phyloP scores from a whole-genome alignment of 225 moss, liverwort and hornwort species.

The Ulota crispa region DNA sequence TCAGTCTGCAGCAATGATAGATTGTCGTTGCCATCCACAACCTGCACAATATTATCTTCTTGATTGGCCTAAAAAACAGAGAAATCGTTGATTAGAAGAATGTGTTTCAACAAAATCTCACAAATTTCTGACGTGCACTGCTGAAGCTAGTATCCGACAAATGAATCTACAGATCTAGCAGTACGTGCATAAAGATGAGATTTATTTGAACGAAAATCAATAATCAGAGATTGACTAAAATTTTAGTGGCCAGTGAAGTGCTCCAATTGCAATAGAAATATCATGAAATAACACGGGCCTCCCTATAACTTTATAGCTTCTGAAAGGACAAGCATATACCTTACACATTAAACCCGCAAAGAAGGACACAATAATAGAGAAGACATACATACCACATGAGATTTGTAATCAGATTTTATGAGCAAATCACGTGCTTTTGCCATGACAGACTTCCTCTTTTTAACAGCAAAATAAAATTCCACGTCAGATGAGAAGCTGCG shows the following conservation, averaged over 20 bases:
- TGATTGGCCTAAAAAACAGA: conserved; percentile 40
- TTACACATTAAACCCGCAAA: conserved; percentile 3
- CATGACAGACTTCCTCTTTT: conserved; percentile 74
- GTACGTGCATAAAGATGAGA: neutral
- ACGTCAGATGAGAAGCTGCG: conserved; percentile 77
- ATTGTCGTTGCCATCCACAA: conserved; percentile 35
- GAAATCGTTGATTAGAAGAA: conserved; percentile 1
- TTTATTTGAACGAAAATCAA: neutral
- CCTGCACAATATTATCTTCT: conserved; percentile 39
- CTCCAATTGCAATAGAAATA: neutral
- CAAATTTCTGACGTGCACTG: conserved; percentile 1
- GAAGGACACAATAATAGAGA: conserved; percentile 1
- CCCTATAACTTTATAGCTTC: neutral
- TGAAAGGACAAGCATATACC: neutral
- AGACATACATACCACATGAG: conserved; percentile 57
- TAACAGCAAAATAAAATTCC: conserved; percentile 85
- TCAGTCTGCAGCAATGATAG: conserved; percentile 47
- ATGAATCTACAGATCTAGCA: neutral
- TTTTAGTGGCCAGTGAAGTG: neutral
- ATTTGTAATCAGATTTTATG: conserved; percentile 64
- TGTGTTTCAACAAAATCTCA: neutral
- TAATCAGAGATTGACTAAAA: neutral
- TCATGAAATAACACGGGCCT: neutral
- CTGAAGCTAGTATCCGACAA: neutral
- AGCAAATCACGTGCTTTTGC: conserved; percentile 81